These are phyloP conservation scores for Aspergillus diversus DNA, from an alignment of 495 filamentous ascomycete species.

Conservation along the genomic window DNA sequence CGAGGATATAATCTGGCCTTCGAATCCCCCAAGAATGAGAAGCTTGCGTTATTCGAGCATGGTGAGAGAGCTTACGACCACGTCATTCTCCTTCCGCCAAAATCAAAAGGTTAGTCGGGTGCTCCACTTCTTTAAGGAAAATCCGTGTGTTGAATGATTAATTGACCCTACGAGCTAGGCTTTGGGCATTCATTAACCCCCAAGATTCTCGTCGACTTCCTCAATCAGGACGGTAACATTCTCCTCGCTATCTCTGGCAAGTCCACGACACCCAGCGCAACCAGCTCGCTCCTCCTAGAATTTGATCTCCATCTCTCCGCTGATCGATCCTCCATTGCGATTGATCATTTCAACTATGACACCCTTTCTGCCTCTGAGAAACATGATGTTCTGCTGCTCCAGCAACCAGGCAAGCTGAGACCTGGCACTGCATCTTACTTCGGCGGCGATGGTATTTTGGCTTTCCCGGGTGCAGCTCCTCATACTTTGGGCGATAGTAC, in stretches of 20 bases:
- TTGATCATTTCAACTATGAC: conserved; percentile 97
- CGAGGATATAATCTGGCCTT: conserved; percentile 81
- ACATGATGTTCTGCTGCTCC: conserved; percentile 86
- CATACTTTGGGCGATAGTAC: conserved; percentile 77
- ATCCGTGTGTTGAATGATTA: conserved; percentile 5
- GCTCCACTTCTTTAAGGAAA: background rate
- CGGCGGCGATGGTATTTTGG: conserved; percentile 68
- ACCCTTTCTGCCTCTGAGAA: conserved; percentile 71
- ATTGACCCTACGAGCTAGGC: conserved; percentile 55
- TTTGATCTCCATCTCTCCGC: conserved; percentile 87
- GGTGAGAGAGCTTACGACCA: conserved; percentile 92
- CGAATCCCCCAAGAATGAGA: conserved; percentile 84
- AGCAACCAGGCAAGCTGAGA: conserved; percentile 62
- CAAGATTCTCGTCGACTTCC: conserved; percentile 84
- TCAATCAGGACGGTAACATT: conserved; percentile 90
- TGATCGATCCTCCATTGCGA: conserved; percentile 78
- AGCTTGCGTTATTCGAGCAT: conserved; percentile 79
- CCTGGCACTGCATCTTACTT: conserved; percentile 80
- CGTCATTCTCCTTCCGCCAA: conserved; percentile 81
- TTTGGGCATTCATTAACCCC: conserved; percentile 87
- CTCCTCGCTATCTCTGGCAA: conserved; percentile 83
- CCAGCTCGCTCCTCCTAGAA: conserved; percentile 86
- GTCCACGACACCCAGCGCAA: conserved; percentile 69
- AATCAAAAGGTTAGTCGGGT: conserved; percentile 73
- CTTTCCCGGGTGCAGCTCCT: conserved; percentile 77